Evolutionary conservation across 805 yeast genomes (phyloP).

Genomic region (Diddensiella transvaalensis): DNA sequence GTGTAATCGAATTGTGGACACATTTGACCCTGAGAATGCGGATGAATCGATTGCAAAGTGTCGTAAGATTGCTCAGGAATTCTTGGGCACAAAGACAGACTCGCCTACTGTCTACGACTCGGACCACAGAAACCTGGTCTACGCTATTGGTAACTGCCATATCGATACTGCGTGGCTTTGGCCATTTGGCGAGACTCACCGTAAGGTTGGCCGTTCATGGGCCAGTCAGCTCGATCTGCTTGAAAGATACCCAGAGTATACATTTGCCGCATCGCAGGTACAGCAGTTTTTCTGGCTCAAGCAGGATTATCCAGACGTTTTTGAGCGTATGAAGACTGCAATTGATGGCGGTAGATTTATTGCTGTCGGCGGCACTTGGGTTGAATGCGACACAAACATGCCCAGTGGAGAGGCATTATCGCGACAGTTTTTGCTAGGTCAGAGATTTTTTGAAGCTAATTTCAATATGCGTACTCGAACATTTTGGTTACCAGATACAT

Average conservation of each 20-base stretch:
- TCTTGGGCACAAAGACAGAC: slow-evolving; percentile 64
- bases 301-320: slow-evolving; percentile 80
- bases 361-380: slow-evolving; percentile 98
- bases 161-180: slow-evolving; percentile 98
- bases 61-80: slow-evolving; percentile 59
- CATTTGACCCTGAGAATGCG: slow-evolving; percentile 66
- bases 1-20: slow-evolving; percentile 79
- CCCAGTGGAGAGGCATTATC: slow-evolving; percentile 92
- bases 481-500: slow-evolving; percentile 97
- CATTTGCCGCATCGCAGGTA: slow-evolving; percentile 92
- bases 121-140: slow-evolving; percentile 45
- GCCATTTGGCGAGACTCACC: slow-evolving; percentile 97
- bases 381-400: slow-evolving; percentile 91
- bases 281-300: slow-evolving; percentile 94
- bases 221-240: slow-evolving; percentile 82
- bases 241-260: slow-evolving; percentile 87
- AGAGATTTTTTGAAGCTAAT: slow-evolving; percentile 72
- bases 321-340: slow-evolving; percentile 54
- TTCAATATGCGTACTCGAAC: slow-evolving; percentile 73
- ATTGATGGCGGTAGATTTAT: slow-evolving; percentile 71
- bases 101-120: slow-evolving; percentile 54
- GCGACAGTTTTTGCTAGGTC: slow-evolving; percentile 88
- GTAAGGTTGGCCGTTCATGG: slow-evolving; percentile 94
- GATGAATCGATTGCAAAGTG: slow-evolving; percentile 55
- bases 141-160: slow-evolving; percentile 91